These are phyloP conservation scores for Backusella sp. DNA, from an alignment of 192 early-diverging fungal species.

Conservation along the genomic window DNA sequence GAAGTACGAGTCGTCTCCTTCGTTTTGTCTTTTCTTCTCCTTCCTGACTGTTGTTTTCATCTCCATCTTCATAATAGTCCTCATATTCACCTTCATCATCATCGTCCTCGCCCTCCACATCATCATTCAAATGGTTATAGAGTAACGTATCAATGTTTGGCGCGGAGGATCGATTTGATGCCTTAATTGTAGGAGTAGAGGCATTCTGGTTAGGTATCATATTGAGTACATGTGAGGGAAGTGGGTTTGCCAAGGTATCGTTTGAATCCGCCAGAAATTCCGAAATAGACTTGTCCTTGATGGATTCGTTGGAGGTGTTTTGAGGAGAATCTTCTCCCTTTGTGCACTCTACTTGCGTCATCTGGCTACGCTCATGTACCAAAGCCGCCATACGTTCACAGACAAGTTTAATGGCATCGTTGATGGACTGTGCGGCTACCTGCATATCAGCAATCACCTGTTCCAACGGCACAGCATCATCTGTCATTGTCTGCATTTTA, in stretches of 20 bases:
- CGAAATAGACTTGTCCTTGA: neutral
- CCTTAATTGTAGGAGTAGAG: neutral
- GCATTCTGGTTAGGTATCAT: neutral
- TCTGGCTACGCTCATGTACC: neutral
- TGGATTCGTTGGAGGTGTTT: neutral
- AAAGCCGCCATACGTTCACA: slow-evolving; percentile 12
- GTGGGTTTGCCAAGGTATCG: neutral
- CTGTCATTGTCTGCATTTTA: slow-evolving; percentile 25
- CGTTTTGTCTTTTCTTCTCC: neutral
- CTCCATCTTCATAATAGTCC: neutral
- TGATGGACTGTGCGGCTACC: neutral
- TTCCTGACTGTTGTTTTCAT: neutral
- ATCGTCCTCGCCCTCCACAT: neutral
- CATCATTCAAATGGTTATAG: neutral
- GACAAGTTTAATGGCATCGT: slow-evolving; percentile 3
- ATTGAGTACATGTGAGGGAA: neutral
- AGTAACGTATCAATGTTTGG: neutral
- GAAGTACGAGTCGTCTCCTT: neutral
- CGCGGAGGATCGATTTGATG: neutral
- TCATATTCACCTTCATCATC: neutral
- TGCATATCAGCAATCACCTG: neutral
- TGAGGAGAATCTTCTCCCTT: neutral
- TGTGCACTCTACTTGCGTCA: neutral
- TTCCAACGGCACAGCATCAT: neutral
- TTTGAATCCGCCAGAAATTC: neutral